These are phyloP conservation scores for Ophiostoma australiae DNA, from an alignment of 2,329 filamentous ascomycete species.

Conservation along the genomic window DNA sequence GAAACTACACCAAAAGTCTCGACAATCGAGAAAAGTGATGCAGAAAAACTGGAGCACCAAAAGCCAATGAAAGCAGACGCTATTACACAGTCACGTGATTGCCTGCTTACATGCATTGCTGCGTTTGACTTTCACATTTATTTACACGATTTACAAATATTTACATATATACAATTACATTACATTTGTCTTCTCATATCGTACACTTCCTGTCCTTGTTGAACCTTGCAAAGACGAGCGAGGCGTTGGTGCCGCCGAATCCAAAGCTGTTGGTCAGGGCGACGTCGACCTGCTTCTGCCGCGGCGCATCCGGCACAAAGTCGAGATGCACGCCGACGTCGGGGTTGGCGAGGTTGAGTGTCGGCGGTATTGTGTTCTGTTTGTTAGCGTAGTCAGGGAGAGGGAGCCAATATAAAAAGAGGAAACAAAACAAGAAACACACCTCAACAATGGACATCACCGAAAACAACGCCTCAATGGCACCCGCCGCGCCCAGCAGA, in stretches of 20 bases:
- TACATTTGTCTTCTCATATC: constrained; percentile 8
- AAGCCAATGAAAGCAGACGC: background rate
- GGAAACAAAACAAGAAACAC: constrained; percentile 31
- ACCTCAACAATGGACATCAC: constrained; percentile 76
- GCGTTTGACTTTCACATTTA: too few relatives aligned
- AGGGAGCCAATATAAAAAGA: background rate
- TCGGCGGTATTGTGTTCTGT: constrained; percentile 76
- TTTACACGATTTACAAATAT: background rate
- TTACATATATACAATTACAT: background rate
- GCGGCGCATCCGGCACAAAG: constrained; percentile 69
- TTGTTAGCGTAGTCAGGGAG: constrained; percentile 1
- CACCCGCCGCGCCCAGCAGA: constrained; percentile 83
- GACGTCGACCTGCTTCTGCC: constrained; percentile 65
- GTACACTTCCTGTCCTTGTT: constrained; percentile 4
- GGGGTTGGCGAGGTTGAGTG: constrained; percentile 69
- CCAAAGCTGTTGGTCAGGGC: constrained; percentile 94
- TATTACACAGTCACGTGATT: constrained; percentile 6
- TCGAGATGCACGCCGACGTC: constrained; percentile 72
- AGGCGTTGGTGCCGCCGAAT: constrained; percentile 94
- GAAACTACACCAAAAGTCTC: background rate
- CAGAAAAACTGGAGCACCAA: background rate
- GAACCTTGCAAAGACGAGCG: constrained; percentile 66
- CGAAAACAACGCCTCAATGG: constrained; percentile 82
- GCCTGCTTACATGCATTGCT: background rate
- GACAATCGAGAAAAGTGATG: background rate